phyloP scores from a whole-genome alignment of 306 rosid species.

The Dryas drummondii region DNA sequence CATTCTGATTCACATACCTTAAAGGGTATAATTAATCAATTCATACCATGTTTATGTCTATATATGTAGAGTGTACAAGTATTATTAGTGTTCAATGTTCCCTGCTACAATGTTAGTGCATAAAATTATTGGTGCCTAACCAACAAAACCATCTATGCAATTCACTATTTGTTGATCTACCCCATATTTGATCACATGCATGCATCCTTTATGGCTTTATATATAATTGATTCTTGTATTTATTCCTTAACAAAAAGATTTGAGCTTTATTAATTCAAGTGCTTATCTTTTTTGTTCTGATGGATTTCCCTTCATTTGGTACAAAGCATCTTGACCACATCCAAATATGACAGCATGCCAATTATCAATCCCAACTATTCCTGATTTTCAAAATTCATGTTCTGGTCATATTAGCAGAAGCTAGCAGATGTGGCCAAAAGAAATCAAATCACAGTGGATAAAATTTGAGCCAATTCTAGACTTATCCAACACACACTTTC shows the following conservation, averaged over 20 bases:
- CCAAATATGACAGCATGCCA: conserved; percentile 22
- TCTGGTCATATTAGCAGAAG: neutral
- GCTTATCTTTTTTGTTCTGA: neutral
- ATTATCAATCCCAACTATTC: conserved; percentile 9
- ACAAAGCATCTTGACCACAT: conserved; percentile 15
- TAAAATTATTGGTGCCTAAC: conserved; percentile 1
- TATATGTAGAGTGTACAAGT: neutral
- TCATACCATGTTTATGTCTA: neutral
- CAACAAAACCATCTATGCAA: neutral
- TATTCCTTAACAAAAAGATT: neutral
- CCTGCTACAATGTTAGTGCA: neutral
- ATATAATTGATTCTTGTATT: neutral
- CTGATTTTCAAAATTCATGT: neutral
- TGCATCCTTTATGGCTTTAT: neutral
- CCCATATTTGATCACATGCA: neutral
- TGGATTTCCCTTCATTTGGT: conserved; percentile 12
- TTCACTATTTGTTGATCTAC: too few species aligned
- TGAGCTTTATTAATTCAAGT: too few species aligned
- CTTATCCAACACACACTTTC: neutral
- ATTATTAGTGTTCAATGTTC: neutral
- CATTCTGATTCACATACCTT: neutral
- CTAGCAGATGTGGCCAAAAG: neutral
- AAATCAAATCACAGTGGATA: neutral
- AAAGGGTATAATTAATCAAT: neutral
- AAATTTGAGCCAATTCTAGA: neutral